Percentiles rank a stretch among this genome's conserved stretches.
phyloP scores from a whole-genome alignment of 805 yeast species.

The Yamadazyma paraphyllophila region DNA sequence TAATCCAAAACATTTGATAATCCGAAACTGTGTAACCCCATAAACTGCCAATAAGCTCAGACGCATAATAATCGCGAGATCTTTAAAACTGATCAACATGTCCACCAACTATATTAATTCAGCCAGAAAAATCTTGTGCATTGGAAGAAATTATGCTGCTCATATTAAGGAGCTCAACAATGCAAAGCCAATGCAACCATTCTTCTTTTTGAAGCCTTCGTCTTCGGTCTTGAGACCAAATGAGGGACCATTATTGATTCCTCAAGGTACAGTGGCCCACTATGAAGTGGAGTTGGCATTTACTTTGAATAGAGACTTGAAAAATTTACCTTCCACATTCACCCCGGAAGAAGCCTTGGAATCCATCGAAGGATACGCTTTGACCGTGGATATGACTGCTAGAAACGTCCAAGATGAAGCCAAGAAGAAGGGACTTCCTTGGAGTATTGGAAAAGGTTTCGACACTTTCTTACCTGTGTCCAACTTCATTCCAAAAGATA shows the following conservation, averaged over 20 bases:
- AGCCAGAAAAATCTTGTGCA: conserved; percentile 83
- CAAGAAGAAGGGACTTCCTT: conserved; percentile 89
- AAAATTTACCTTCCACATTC: conserved; percentile 60
- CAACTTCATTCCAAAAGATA: conserved; percentile 59
- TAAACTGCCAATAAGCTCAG: not conserved
- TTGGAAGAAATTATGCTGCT: conserved; percentile 97
- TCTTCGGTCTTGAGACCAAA: conserved; percentile 62
- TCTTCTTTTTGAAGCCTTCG: conserved; percentile 88
- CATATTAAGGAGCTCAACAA: conserved; percentile 90
- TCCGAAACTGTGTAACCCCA: too few species aligned
- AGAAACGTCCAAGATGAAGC: conserved; percentile 95
- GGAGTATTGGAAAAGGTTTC: conserved; percentile 96
- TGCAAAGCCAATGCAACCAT: conserved; percentile 78
- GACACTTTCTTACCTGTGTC: conserved; percentile 95
- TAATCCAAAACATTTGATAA: too few species aligned
- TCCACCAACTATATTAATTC: conserved; percentile 52
- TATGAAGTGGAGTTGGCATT: conserved; percentile 94
- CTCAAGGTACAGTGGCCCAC: conserved; percentile 79
- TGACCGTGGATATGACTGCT: conserved; percentile 93
- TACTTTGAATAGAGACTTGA: conserved; percentile 60
- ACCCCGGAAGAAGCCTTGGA: conserved; percentile 67
- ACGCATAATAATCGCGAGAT: not conserved
- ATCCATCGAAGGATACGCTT: conserved; percentile 80
- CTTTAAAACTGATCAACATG: conserved; percentile 25
- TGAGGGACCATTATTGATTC: conserved; percentile 78